A percentile compares a stretch with the other conserved stretches of the same genome.
Conservation (phyloP, 768 basidiomycete genomes). For the Russula ochroleuca region DNA sequence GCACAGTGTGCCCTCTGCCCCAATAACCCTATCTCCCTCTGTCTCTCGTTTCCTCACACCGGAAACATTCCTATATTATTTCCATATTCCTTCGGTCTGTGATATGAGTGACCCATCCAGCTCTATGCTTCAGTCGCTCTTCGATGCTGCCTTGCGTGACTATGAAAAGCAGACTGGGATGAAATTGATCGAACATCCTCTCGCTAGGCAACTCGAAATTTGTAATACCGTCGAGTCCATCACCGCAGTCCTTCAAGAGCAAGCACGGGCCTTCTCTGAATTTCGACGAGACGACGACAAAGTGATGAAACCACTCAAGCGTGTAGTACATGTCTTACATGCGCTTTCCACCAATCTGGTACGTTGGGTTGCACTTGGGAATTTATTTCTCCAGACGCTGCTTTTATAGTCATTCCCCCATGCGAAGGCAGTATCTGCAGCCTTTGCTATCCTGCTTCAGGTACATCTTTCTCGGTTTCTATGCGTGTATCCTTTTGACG, state of each 20-base stretch:
- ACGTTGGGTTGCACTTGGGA: neutral
- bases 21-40: no score
- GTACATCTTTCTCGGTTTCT: neutral
- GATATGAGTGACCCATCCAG: neutral
- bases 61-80: neutral
- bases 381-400: neutral
- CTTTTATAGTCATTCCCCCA: neutral
- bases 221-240: neutral
- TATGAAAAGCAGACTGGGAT: neutral
- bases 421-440: neutral
- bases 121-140: neutral
- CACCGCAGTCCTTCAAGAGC: neutral
- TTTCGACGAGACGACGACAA: neutral
- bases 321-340: neutral
- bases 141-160: neutral
- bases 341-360: neutral
- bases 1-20: no score
- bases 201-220: neutral
- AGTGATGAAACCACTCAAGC: neutral
- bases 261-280: neutral
- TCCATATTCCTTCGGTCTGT: neutral
- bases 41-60: neutral
- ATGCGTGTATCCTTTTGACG: neutral
- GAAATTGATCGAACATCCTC: neutral
- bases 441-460: no score